Percentiles rank a stretch among this genome's conserved stretches.
Conservation (phyloP, 805 yeast genomes). For the Grigorovia jiainica region DNA sequence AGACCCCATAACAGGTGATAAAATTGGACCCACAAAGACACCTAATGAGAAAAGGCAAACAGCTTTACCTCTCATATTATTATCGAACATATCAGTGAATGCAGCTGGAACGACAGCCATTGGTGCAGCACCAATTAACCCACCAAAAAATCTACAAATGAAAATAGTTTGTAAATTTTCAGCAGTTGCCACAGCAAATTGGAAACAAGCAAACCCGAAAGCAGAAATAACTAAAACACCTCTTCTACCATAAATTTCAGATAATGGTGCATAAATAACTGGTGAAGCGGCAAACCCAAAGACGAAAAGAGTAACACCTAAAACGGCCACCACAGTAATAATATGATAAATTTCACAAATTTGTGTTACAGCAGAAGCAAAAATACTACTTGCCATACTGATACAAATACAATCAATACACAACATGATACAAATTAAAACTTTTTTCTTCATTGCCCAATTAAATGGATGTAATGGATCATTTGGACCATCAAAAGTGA, state of each 20-base stretch:
- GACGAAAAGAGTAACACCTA: conserved; percentile 76
- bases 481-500: conserved; percentile 42
- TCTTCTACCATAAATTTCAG: conserved; percentile 71
- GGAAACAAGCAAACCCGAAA: conserved; percentile 49
- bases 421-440: conserved; percentile 31
- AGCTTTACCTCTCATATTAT: conserved; percentile 63
- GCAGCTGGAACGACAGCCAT: conserved; percentile 80
- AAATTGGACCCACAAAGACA: conserved; percentile 70
- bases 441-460: conserved; percentile 39
- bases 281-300: conserved; percentile 93
- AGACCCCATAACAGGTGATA: conserved; percentile 71
- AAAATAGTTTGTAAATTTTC: conserved; percentile 68
- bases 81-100: conserved; percentile 71
- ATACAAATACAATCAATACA: conserved; percentile 37
- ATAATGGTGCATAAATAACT: conserved; percentile 77
- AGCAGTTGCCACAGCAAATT: conserved; percentile 70
- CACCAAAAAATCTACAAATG: conserved; percentile 71
- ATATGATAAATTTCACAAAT: conserved; percentile 47
- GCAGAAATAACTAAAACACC: conserved; percentile 47
- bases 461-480: conserved; percentile 51
- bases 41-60: conserved; percentile 60
- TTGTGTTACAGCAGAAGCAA: conserved; percentile 48
- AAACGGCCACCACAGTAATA: conserved; percentile 56
- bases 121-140: conserved; percentile 77
- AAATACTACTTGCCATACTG: conserved; percentile 61